These are phyloP conservation scores for Debaryomyces udenii DNA, from an alignment of 1,139 yeast genomes.

Conservation along the genomic window DNA sequence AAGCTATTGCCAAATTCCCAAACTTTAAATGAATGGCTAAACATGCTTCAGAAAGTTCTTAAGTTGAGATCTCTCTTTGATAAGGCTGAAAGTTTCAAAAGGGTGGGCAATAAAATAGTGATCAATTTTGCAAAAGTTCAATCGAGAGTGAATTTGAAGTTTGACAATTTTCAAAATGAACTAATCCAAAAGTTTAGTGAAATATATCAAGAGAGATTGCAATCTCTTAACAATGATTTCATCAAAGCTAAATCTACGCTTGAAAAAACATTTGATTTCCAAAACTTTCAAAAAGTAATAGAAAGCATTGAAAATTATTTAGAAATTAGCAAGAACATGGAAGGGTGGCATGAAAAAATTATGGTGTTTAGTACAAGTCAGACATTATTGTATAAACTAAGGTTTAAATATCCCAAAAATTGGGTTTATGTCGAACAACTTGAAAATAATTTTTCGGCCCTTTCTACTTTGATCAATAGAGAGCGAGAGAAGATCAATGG, in stretches of 20 bases:
- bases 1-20: constrained; percentile 26
- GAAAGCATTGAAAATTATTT: constrained; percentile 21
- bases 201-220: constrained; percentile 25
- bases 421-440: constrained; percentile 72
- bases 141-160: constrained; percentile 54
- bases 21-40: constrained; percentile 51
- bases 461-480: constrained; percentile 44
- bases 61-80: constrained; percentile 55
- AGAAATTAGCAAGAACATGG: constrained; percentile 18
- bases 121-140: constrained; percentile 57
- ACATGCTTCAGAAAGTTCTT: constrained; percentile 48
- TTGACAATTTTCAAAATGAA: constrained; percentile 57
- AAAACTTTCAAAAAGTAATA: constrained; percentile 21
- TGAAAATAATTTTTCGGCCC: constrained; percentile 50
- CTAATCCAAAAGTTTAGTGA: constrained; percentile 48
- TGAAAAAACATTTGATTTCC: constrained; percentile 24
- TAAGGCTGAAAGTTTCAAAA: constrained; percentile 11
- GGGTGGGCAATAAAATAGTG: constrained; percentile 46
- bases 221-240: constrained; percentile 19
- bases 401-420: constrained; percentile 51
- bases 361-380: constrained; percentile 44
- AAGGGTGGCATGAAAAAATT: constrained; percentile 32
- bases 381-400: constrained; percentile 41
- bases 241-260: constrained; percentile 19
- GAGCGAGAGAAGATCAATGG: constrained; percentile 44